These are phyloP conservation scores for Ottelia alismoides DNA, from an alignment of 106 monocot genomes.

Conservation along the genomic window DNA sequence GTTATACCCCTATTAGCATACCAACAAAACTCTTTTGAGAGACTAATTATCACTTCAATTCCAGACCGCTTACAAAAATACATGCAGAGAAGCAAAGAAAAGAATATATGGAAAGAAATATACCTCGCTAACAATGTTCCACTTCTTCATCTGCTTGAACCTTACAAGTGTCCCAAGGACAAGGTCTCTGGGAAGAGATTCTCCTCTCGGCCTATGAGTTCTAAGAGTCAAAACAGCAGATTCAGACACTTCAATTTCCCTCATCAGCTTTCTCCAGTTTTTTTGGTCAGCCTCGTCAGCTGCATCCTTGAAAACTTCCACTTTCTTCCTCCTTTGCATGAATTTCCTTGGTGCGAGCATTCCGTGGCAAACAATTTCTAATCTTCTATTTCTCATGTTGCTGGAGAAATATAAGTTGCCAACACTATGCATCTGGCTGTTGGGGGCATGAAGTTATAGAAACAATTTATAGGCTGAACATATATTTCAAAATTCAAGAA, in stretches of 20 bases:
- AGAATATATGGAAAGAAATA: conserved; percentile 9
- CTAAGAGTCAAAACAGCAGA: conserved; percentile 56
- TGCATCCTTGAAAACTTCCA: conserved; percentile 62
- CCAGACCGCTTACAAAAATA: no score
- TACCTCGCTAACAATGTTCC: conserved; percentile 89
- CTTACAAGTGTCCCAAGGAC: conserved; percentile 80
- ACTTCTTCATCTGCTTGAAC: conserved; percentile 92
- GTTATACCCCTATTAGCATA: no score
- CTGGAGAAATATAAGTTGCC: conserved; percentile 4
- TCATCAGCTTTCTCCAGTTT: conserved; percentile 88
- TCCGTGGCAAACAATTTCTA: conserved; percentile 45
- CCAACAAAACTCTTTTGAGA: no score
- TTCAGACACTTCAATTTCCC: conserved; percentile 59
- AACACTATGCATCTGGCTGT: conserved; percentile 34
- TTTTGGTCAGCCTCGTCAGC: conserved; percentile 62
- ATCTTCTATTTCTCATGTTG: conserved; percentile 24
- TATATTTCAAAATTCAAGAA: no score
- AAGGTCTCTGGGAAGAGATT: conserved; percentile 58
- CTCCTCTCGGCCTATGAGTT: conserved; percentile 29
- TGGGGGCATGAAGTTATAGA: no score
- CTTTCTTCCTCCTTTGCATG: conserved; percentile 81
- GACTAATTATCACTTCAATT: no score
- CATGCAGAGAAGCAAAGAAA: conserved; percentile 9
- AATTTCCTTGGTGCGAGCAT: conserved; percentile 95
- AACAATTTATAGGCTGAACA: no score